Conservation (phyloP, 257 asterid genomes). For the Forsythia suspensa region DNA sequence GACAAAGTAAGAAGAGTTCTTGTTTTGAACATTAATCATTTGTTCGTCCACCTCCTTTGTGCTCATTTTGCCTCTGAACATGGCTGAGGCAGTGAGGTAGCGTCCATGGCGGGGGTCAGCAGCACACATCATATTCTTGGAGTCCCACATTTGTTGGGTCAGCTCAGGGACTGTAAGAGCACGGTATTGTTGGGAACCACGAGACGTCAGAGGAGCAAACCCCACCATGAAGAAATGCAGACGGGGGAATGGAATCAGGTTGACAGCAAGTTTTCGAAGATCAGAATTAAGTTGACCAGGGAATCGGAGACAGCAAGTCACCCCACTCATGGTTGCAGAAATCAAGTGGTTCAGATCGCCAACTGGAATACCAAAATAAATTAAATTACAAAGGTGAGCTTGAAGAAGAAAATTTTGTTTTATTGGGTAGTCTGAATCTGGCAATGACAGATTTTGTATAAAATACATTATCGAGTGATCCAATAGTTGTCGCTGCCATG, state of each 20-base stretch:
- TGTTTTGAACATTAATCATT: constrained; percentile 84
- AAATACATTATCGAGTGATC: too few species aligned
- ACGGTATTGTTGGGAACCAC: constrained; percentile 91
- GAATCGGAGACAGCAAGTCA: constrained; percentile 90
- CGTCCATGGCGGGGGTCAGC: constrained; percentile 94
- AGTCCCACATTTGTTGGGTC: constrained; percentile 92
- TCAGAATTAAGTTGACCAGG: constrained; percentile 91
- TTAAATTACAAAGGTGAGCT: background rate
- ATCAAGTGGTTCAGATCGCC: constrained; percentile 88
- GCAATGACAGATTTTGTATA: too few species aligned
- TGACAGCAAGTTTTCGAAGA: constrained; percentile 83
- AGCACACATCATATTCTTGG: constrained; percentile 96
- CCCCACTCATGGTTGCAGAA: constrained; percentile 92
- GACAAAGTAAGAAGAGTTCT: constrained; percentile 84
- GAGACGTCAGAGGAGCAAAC: constrained; percentile 83
- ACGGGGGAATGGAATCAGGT: constrained; percentile 86
- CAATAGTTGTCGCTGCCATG: too few species aligned
- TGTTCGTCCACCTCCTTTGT: constrained; percentile 90
- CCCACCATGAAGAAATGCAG: constrained; percentile 92
- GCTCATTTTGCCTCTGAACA: constrained; percentile 93
- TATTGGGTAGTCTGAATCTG: background rate
- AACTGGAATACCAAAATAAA: constrained; percentile 38
- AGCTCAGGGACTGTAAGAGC: constrained; percentile 88
- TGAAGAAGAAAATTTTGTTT: background rate
- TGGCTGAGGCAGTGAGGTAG: constrained; percentile 87